phyloP scores from a whole-genome alignment of 805 yeast species.

The Candida qinlingensis region DNA sequence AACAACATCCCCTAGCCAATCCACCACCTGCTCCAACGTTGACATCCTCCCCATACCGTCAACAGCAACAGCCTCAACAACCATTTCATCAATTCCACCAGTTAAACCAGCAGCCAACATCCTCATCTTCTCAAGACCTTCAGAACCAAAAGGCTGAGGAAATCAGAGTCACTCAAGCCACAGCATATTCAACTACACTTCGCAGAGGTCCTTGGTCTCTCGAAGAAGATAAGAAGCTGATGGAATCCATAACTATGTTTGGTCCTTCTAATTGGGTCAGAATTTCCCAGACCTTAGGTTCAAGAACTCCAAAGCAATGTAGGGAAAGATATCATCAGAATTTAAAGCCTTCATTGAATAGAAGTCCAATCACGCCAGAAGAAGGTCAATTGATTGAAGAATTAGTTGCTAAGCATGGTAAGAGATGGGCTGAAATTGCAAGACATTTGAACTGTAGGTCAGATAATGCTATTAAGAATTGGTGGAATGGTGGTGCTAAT shows the following conservation, averaged over 20 bases:
- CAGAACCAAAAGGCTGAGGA: neutral
- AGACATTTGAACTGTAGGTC: constrained; percentile 80
- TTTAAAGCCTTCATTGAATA: constrained; percentile 75
- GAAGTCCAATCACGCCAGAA: constrained; percentile 77
- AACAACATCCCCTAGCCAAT: too few relatives aligned
- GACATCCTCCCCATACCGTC: too few relatives aligned
- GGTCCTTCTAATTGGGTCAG: constrained; percentile 90
- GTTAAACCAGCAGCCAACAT: neutral
- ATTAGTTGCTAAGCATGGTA: constrained; percentile 73
- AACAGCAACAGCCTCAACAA: neutral
- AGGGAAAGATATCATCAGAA: constrained; percentile 90
- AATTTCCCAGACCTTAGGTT: constrained; percentile 64
- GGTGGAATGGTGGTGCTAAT: constrained; percentile 97
- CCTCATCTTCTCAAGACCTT: neutral
- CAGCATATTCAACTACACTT: constrained; percentile 7
- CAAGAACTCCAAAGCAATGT: constrained; percentile 88
- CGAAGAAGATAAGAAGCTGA: constrained; percentile 68
- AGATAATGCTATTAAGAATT: constrained; percentile 89
- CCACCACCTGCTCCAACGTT: too few relatives aligned
- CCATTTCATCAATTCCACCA: neutral
- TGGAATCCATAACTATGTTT: constrained; percentile 61
- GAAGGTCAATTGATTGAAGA: constrained; percentile 81
- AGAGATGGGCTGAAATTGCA: constrained; percentile 92
- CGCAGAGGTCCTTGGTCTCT: constrained; percentile 89
- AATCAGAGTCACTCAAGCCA: neutral